Base-by-base conservation (phyloP, 805 yeast species). In the Wickerhamiella parazyma region DNA sequence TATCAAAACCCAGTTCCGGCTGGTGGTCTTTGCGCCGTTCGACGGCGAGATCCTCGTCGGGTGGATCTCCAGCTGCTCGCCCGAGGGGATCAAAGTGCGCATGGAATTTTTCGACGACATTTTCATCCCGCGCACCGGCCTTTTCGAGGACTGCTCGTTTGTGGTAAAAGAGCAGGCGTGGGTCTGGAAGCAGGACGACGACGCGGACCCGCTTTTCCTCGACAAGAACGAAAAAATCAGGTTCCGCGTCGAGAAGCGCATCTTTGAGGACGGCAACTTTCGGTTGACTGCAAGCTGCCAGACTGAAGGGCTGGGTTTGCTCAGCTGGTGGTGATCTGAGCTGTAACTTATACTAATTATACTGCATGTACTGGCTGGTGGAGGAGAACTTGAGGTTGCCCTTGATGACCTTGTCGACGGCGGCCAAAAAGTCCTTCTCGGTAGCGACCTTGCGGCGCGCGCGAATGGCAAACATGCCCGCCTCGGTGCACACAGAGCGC, bases 381-480 rank as follows among this genome's bases (percentile, higher is more conserved):
- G 94, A 81, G 65, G 94, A 80, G 71, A 91, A 91, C 72, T 91
- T 93, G 78, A 87, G 78, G 69, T 91, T 89, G 56, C 98, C 97
- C 73, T 89, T 91, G 59, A 91, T 91, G 48, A 91, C 99, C 71
- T 91, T 91, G 57, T 91, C 98, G 37, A 91, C 99, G 26, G 98
- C 95, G 54, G 89, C 86, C 56, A 91, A 69, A 72, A 91, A 91
- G 64, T 91, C 99, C 71, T 91, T 91, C 63, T 91, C 99, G 21
- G 94, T 80, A 31, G 98, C 97, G 35, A 91, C 95, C 69, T 91
- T 91, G 68, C 98, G 76, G 65, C 99, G 78, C 16, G 97, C 95
- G 57, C 99, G 77, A 45, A 91, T 91, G 36, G 99, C 98, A 70
- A 87, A 91, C 98, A 91, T 91, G 56, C 99, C 99, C 3, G 98